Conservation (phyloP, 108 stramenopile genomes). For the Cylindrotheca closterium region DNA sequence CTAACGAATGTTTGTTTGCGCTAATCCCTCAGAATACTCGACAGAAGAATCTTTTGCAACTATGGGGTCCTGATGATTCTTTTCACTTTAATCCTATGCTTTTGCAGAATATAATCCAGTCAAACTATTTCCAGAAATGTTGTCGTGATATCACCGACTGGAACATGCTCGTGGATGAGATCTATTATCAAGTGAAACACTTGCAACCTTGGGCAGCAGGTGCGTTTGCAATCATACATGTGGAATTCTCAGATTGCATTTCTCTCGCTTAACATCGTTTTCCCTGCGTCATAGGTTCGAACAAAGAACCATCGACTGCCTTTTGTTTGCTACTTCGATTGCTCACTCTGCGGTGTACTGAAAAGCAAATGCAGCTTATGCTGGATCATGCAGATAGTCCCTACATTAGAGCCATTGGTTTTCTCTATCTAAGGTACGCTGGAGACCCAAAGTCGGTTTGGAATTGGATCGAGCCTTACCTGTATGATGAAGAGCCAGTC, state of each 20-base stretch:
- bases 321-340: constrained; percentile 94
- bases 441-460: constrained; percentile 83
- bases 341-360: constrained; percentile 88
- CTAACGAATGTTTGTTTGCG: not conserved
- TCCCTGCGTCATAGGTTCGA: constrained; percentile 9
- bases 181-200: constrained; percentile 91
- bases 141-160: constrained; percentile 83
- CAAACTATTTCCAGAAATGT: constrained; percentile 86
- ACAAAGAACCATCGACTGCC: constrained; percentile 74
- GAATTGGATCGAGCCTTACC: constrained; percentile 85
- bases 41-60: constrained; percentile 55
- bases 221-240: too few species aligned
- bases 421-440: constrained; percentile 93
- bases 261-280: not conserved
- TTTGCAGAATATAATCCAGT: constrained; percentile 72
- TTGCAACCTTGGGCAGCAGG: constrained; percentile 91
- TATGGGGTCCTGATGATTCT: constrained; percentile 75
- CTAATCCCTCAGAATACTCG: constrained; percentile 34
- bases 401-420: constrained; percentile 93
- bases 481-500: constrained; percentile 87
- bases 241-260: too few species aligned
- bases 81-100: constrained; percentile 95
- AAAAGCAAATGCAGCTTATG: constrained; percentile 89
- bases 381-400: constrained; percentile 87
- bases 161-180: constrained; percentile 87